Base-by-base conservation (phyloP, 108 stramenopile species). In the Cyclostephanos invisitatus region DNA sequence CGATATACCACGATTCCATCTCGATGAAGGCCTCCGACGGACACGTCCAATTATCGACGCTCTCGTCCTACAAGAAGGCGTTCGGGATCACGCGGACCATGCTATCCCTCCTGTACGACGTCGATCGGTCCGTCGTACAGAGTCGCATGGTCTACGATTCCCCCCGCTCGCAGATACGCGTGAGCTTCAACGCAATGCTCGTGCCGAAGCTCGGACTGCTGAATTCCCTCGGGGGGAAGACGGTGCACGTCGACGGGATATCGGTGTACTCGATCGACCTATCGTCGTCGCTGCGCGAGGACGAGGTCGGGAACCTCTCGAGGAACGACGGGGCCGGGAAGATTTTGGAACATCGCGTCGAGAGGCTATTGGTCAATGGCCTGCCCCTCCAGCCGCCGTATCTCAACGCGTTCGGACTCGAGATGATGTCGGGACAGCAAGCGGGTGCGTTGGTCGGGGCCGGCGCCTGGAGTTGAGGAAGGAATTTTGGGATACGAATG, bases 131-230 rank as follows among this genome's bases (percentile, higher is more conserved):
- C 40, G 81, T 76, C 0, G 44, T 93, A 9, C 87, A 89, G 80
- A 81, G 58, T 56, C 86, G 92, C 18, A 90, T 93, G 88, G 86
- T 90, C 5, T 93, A 93, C 77, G 92, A 93, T 56, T 86, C 86
- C 46, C 74, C 80, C n/a, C 79, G 88, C 20, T 72, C 79, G 2
- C 87, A 89, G 29, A 90, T 93, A 65, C 83, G 88, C 22, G 74
- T 93, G 14, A 89, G 89, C 6, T 93, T 85, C 79, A 83, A 93
- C 67, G 89, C 77, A 21, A 76, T 87, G 6, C 60, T 93, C 25
- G 68, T 86, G 11, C 92, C 92, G 7, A 89, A 88, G 29, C 29
- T 61, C 21, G 56, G 56, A 0, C 7, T 53, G 29, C 15, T 28
- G 10, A 17, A 27, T 7, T 25, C 56, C 22, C 18, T 61, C 9